Evolutionary conservation across 257 asterid species (phyloP).

Genomic region (Fraxinus cuspidata): DNA sequence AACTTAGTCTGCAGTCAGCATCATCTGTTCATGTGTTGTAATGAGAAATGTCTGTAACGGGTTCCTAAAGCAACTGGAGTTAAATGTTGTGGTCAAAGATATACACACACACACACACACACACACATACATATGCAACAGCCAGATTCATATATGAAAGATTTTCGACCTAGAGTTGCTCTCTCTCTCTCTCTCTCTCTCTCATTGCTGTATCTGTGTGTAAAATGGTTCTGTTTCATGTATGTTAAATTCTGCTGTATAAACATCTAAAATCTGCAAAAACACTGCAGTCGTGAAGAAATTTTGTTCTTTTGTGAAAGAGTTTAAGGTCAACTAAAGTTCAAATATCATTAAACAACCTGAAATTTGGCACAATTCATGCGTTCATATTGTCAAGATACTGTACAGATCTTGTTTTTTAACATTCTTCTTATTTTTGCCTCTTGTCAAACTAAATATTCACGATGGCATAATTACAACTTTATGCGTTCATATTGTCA

Average conservation of each 20-base stretch:
- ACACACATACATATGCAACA: slow-evolving; percentile 13
- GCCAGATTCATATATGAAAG: background rate
- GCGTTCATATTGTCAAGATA: no score
- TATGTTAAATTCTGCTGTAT: no score
- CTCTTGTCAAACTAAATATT: no score
- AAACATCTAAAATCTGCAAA: background rate
- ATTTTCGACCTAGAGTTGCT: background rate
- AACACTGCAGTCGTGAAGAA: background rate
- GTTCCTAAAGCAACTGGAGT: slow-evolving; percentile 16
- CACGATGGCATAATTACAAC: no score
- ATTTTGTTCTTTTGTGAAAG: background rate
- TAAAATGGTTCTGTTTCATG: background rate
- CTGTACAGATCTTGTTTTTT: no score
- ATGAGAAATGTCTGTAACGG: slow-evolving; percentile 28
- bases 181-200: background rate
- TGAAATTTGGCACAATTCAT: no score
- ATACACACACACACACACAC: background rate
- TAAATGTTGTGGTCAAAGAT: slow-evolving; percentile 2
- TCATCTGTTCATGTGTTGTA: slow-evolving; percentile 33
- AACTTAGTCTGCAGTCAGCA: background rate
- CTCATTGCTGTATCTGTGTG: background rate
- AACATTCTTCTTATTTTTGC: no score
- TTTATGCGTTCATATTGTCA: no score
- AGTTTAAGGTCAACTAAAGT: no score
- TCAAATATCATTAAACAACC: no score